Base-by-base conservation (phyloP, 495 filamentous ascomycete species). In the Talaromyces nanjingensis region DNA sequence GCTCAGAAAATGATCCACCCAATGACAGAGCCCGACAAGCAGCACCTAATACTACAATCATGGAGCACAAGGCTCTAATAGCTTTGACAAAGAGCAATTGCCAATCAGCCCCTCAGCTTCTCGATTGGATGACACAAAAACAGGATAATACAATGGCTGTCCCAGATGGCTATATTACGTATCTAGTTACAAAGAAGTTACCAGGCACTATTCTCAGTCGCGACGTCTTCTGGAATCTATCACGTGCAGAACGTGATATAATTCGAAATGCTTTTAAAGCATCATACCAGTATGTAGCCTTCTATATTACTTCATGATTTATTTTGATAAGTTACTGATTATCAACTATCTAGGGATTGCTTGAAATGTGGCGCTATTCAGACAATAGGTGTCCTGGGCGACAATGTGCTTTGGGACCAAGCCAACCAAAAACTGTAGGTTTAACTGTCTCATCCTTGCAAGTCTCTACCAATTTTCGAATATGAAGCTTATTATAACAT, bases 141-240 rank as follows among this genome's bases (percentile, higher is more conserved):
- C 62, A 62, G 60, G 63, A 31, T 8, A 47, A 67, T 33, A 37
- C 60, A 31, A 22, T 34, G 20, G 29, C 55, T 25, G 56, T 66
- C 59, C 66, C 66, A 1, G 61, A 64, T 27, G 64, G 66, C 27
- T 68, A 55, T 52, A 20, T 58, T 6, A 54, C 22, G 2, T 56
- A 49, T 58, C 6, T 65, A 12, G 59, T 67, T 25, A 65, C 63
- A 63, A 61, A 65, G 8, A 67, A 67, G 54, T 56, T 67, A 25
- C 65, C 65, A 6, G 63, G 63, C 8, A 63, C 59, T 33, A 25
- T 54, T 56, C 49, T 68, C 9, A 45, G 1, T 14, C 4, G n/a
- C 8, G 55, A 63, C 34, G 16, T 56, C n/a, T 67, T 67, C 63
- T 67, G 65, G 65, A 33, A 54, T n/a, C 55, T 67, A 9, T 49